Percentiles rank a stretch among this genome's conserved stretches.
phyloP scores from a whole-genome alignment of 768 basidiomycete genomes.

The Cubamyces sp. region DNA sequence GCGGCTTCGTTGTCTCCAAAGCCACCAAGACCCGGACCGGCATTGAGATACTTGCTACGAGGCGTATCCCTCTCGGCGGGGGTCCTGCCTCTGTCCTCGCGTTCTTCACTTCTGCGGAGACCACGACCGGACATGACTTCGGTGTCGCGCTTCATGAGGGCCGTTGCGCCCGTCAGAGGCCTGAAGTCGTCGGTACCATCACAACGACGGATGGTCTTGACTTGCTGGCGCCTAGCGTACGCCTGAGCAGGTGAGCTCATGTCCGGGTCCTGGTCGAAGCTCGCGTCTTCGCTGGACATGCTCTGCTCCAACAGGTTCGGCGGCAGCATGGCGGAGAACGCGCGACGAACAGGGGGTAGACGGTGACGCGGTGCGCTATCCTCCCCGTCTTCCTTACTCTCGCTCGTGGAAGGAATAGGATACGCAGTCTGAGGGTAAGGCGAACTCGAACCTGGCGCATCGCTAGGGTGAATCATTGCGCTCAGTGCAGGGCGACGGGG shows the following conservation, averaged over 20 bases:
- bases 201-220: conserved; percentile 75
- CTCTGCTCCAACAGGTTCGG: conserved; percentile 41
- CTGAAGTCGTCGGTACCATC: conserved; percentile 84
- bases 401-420: conserved; percentile 34
- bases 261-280: conserved; percentile 56
- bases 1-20: conserved; percentile 93
- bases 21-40: conserved; percentile 68
- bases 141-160: conserved; percentile 45
- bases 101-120: conserved; percentile 24
- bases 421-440: conserved; percentile 25
- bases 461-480: conserved; percentile 56
- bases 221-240: conserved; percentile 76
- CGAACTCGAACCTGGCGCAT: conserved; percentile 28
- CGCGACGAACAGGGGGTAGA: conserved; percentile 63
- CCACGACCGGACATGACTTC: conserved; percentile 43
- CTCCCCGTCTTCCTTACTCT: conserved; percentile 22
- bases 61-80: conserved; percentile 34
- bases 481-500: conserved; percentile 70
- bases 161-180: conserved; percentile 70
- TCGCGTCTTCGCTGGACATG: conserved; percentile 48
- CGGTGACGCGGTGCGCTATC: conserved; percentile 22
- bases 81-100: conserved; percentile 23
- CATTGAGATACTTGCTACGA: conserved; percentile 39
- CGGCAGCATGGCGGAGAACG: conserved; percentile 74
- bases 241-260: conserved; percentile 83